These are phyloP conservation scores for Cercophora newfieldiana DNA, from an alignment of 495 filamentous ascomycete genomes.

Conservation along the genomic window DNA sequence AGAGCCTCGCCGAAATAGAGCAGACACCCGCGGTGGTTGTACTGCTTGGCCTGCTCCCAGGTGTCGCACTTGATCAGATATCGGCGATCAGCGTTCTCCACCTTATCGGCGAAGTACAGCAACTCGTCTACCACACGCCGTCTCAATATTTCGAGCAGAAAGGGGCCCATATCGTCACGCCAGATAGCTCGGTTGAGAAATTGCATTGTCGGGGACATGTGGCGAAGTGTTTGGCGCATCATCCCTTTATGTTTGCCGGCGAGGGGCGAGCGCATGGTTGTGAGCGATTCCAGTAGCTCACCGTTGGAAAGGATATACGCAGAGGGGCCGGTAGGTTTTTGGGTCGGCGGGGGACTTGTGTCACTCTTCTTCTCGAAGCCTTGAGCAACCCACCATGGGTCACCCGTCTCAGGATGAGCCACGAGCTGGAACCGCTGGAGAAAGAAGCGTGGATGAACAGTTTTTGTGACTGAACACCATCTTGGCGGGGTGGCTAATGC, in stretches of 20 bases:
- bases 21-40: slow-evolving; percentile 38
- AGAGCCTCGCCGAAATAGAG: slow-evolving; percentile 35
- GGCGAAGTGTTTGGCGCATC: slow-evolving; percentile 17
- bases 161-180: slow-evolving; percentile 67
- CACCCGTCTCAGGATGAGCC: slow-evolving; percentile 54
- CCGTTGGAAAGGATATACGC: slow-evolving; percentile 19
- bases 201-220: neutral
- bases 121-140: slow-evolving; percentile 45
- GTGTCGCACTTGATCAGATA: slow-evolving; percentile 37
- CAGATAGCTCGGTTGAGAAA: slow-evolving; percentile 44
- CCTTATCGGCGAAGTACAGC: slow-evolving; percentile 30
- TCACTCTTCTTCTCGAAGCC: slow-evolving; percentile 34
- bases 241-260: slow-evolving; percentile 2
- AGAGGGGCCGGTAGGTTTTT: slow-evolving; percentile 7
- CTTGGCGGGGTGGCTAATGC: slow-evolving; percentile 69
- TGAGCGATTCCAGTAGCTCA: slow-evolving; percentile 16
- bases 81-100: slow-evolving; percentile 24
- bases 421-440: slow-evolving; percentile 62
- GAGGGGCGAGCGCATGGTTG: neutral
- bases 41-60: slow-evolving; percentile 36
- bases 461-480: slow-evolving; percentile 57
- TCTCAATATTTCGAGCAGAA: slow-evolving; percentile 57
- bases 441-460: slow-evolving; percentile 61
- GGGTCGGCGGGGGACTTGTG: neutral
- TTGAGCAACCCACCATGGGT: slow-evolving; percentile 61